Conservation (phyloP, 768 basidiomycete species). For the Omphalotus guepiniiformis region DNA sequence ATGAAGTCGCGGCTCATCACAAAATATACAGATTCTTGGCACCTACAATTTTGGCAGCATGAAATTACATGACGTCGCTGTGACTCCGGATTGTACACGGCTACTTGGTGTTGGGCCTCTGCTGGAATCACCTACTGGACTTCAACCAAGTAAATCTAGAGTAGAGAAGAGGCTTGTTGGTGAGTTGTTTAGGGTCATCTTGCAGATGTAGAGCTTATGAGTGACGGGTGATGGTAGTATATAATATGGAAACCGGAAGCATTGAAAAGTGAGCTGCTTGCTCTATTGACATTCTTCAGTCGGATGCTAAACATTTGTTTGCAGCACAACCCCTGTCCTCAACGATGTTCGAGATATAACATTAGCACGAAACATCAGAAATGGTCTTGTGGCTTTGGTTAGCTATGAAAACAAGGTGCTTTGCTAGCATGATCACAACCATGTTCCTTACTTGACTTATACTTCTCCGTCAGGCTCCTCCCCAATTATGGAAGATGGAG, state of each 20-base stretch:
- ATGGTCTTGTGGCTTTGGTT: conserved; percentile 57
- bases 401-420: conserved; percentile 73
- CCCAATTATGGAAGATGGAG: conserved; percentile 53
- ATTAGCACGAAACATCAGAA: conserved; percentile 42
- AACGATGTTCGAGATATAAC: conserved; percentile 73
- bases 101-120: conserved; percentile 68
- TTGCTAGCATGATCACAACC: neutral
- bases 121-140: conserved; percentile 54
- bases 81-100: conserved; percentile 61
- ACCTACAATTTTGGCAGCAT: conserved; percentile 57
- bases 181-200: no score
- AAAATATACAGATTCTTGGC: conserved; percentile 44
- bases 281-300: neutral
- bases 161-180: conserved; percentile 73
- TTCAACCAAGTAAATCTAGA: conserved; percentile 66
- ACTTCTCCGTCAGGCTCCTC: conserved; percentile 34
- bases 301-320: conserved; percentile 10
- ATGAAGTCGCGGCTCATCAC: neutral
- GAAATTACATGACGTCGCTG: conserved; percentile 65
- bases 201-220: neutral
- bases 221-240: conserved; percentile 37
- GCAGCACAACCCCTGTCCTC: conserved; percentile 66
- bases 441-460: neutral
- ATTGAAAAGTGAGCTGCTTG: conserved; percentile 55
- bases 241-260: conserved; percentile 59